A percentile compares a stretch with the other conserved stretches of the same genome.
Evolutionary conservation across 495 filamentous ascomycete genomes (phyloP).

Genomic region (Penicillium chermesinum): DNA sequence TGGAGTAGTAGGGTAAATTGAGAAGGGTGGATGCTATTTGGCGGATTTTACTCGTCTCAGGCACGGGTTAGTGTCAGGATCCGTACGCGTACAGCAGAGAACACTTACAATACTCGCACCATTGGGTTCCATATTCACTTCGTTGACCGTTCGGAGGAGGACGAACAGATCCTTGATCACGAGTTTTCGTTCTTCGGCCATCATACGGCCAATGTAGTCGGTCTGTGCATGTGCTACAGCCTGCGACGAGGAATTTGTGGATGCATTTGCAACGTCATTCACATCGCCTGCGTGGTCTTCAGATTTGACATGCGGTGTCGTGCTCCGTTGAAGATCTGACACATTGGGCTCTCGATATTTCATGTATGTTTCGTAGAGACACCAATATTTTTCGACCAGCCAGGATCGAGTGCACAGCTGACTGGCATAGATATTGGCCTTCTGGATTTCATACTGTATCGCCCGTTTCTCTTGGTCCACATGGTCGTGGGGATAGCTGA

Average conservation of each 20-base stretch:
- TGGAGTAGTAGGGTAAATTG: constrained; percentile 44
- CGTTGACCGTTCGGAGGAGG: constrained; percentile 63
- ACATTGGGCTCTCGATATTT: constrained; percentile 22
- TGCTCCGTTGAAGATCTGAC: constrained; percentile 14
- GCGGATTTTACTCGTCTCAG: constrained; percentile 60
- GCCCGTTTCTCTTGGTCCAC: constrained; percentile 32
- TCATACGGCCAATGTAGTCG: constrained; percentile 45
- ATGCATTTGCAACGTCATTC: not conserved
- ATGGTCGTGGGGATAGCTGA: constrained; percentile 22
- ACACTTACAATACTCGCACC: constrained; percentile 59
- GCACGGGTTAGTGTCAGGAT: constrained; percentile 4
- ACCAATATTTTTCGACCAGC: constrained; percentile 77
- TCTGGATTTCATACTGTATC: constrained; percentile 78
- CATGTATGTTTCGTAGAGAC: constrained; percentile 52
- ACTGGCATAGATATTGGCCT: constrained; percentile 72
- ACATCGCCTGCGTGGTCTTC: constrained; percentile 9
- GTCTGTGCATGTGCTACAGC: constrained; percentile 33
- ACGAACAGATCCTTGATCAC: constrained; percentile 71
- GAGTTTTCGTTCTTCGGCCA: constrained; percentile 64
- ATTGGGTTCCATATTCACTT: constrained; percentile 80
- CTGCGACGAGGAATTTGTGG: constrained; percentile 3
- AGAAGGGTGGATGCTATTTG: constrained; percentile 72
- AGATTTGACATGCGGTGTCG: constrained; percentile 12
- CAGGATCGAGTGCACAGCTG: constrained; percentile 71
- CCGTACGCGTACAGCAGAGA: not conserved